Conservation (phyloP, 257 asterid genomes). For the Penstemon eatonii region DNA sequence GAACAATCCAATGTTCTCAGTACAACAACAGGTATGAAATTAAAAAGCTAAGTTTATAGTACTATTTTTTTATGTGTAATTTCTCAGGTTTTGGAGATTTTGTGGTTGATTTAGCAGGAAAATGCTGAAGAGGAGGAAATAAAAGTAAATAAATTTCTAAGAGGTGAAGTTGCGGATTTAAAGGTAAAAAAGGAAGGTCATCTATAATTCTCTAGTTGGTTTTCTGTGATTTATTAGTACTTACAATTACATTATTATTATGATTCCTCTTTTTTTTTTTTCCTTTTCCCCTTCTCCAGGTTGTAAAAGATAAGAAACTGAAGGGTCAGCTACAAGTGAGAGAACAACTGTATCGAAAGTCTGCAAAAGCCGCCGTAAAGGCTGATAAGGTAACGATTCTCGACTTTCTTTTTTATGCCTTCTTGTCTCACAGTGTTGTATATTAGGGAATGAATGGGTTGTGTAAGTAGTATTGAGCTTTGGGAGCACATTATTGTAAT, state of each 20-base stretch:
- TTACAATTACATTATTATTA: background rate
- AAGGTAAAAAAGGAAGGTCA: conserved; percentile 41
- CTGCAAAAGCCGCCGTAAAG: conserved; percentile 83
- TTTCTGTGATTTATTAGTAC: background rate
- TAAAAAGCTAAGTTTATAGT: too few species aligned
- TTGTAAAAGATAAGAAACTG: conserved; percentile 69
- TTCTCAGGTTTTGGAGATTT: too few species aligned
- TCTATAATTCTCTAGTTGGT: background rate
- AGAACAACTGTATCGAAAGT: conserved; percentile 69
- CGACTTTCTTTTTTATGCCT: conserved; percentile 11
- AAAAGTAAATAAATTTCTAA: conserved; percentile 60
- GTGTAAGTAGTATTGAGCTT: background rate
- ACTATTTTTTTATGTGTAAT: too few species aligned
- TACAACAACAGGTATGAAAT: too few species aligned
- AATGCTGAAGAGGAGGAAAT: conserved; percentile 56
- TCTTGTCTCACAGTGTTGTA: background rate
- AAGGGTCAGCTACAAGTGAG: conserved; percentile 78
- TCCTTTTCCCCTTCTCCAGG: conserved; percentile 33
- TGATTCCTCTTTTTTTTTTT: background rate
- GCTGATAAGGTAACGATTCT: conserved; percentile 65
- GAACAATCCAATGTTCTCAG: too few species aligned
- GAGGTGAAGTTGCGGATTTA: conserved; percentile 75
- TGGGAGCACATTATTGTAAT: conserved; percentile 1
- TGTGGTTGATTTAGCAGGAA: conserved; percentile 40
- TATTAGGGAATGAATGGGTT: background rate